Conservation (phyloP, 768 basidiomycete genomes). For the Coprinellus micaceus region DNA sequence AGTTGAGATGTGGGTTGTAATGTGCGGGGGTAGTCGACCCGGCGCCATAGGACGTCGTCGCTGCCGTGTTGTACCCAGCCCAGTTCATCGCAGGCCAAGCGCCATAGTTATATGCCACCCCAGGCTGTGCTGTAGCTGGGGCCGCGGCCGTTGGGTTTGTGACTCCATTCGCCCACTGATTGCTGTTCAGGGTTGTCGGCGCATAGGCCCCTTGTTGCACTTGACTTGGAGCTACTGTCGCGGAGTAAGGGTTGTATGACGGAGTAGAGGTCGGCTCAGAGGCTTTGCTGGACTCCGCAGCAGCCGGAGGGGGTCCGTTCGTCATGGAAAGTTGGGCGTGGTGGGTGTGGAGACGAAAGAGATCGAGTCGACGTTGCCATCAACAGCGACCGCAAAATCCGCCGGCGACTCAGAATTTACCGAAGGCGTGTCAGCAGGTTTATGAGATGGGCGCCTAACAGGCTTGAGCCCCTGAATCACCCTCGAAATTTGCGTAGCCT, state of each 20-base stretch:
- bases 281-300: slow-evolving; percentile 29
- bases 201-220: background rate
- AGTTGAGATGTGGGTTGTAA: background rate
- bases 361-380: background rate
- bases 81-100: slow-evolving; percentile 9
- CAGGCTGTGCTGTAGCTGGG: background rate
- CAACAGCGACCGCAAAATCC: background rate
- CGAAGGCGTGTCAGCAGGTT: background rate
- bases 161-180: too few relatives aligned
- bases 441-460: too few relatives aligned
- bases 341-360: background rate
- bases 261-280: slow-evolving; percentile 15
- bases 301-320: slow-evolving; percentile 37
- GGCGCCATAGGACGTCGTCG: slow-evolving; percentile 2
- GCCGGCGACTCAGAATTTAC: background rate
- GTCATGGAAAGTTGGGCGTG: slow-evolving; percentile 25
- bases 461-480: too few relatives aligned
- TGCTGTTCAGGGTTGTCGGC: too few relatives aligned
- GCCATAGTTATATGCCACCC: slow-evolving; percentile 8
- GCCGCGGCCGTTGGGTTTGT: background rate
- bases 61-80: slow-evolving; percentile 3
- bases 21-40: background rate
- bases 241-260: background rate
- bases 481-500: too few relatives aligned
- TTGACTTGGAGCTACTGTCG: background rate